Percentiles rank a stretch among this genome's conserved stretches.
phyloP scores from a whole-genome alignment of 148 eudicot species.

The Rhododendron griersonianum region DNA sequence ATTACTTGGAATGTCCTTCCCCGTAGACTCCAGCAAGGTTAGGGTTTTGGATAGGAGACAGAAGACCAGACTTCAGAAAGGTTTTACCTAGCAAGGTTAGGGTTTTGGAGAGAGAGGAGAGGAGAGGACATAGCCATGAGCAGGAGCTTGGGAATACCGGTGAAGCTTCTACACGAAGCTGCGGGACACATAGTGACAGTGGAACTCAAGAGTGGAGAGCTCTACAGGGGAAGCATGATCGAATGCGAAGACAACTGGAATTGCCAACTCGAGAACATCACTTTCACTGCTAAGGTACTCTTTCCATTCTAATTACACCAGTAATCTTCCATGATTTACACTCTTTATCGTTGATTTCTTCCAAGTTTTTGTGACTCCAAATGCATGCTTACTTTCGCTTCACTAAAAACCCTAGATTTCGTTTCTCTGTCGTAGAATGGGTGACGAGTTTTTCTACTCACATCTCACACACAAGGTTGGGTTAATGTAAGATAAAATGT shows the following conservation, averaged over 20 bases:
- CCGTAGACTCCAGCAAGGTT: not conserved
- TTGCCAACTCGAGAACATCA: constrained; percentile 87
- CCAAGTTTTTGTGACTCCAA: constrained; percentile 46
- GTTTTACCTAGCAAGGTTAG: not conserved
- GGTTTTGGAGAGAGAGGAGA: not conserved
- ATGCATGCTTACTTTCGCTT: constrained; percentile 64
- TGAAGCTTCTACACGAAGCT: constrained; percentile 89
- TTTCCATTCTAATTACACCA: not conserved
- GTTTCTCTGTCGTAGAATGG: not conserved
- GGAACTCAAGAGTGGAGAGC: constrained; percentile 89
- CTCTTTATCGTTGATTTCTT: not conserved
- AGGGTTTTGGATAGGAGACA: constrained; percentile 2
- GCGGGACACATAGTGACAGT: constrained; percentile 77
- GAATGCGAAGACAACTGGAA: constrained; percentile 99
- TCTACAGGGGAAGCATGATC: constrained; percentile 79
- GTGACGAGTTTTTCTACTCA: not conserved
- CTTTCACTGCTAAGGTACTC: constrained; percentile 77
- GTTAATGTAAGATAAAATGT: not conserved
- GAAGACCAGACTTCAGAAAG: not conserved
- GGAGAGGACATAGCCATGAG: constrained; percentile 40
- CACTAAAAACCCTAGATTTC: constrained; percentile 1
- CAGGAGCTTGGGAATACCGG: constrained; percentile 80
- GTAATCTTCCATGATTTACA: not conserved
- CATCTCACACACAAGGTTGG: constrained; percentile 57
- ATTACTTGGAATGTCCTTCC: not conserved